phyloP scores from a whole-genome alignment of 192 early-diverging fungal species.

The Phycomyces nitens region DNA sequence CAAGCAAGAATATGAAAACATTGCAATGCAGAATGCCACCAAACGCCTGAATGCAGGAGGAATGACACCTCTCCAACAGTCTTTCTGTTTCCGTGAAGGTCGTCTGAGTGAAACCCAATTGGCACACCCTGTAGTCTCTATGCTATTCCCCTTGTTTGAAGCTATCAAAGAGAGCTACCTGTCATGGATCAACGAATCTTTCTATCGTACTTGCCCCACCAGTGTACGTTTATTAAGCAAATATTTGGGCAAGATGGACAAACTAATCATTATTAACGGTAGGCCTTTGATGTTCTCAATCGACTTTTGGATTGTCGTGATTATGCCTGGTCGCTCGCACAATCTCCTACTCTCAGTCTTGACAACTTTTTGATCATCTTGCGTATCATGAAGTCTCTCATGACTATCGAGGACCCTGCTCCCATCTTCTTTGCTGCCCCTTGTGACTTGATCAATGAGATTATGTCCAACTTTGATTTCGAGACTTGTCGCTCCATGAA shows the following conservation, averaged over 20 bases:
- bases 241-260: neutral
- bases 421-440: conserved; percentile 6
- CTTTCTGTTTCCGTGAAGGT: conserved; percentile 34
- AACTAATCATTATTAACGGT: neutral
- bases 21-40: conserved; percentile 12
- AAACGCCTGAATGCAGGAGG: conserved; percentile 23
- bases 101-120: conserved; percentile 42
- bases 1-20: conserved; percentile 29
- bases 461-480: conserved; percentile 31
- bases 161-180: conserved; percentile 26
- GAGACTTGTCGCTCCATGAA: conserved; percentile 49
- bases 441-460: conserved; percentile 2
- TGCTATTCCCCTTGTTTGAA: conserved; percentile 46
- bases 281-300: conserved; percentile 32
- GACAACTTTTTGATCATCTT: conserved; percentile 54
- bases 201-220: conserved; percentile 7
- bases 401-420: neutral
- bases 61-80: conserved; percentile 41
- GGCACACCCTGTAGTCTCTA: conserved; percentile 37
- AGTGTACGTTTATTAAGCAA: conserved; percentile 2
- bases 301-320: conserved; percentile 51
- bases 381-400: conserved; percentile 35
- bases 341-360: conserved; percentile 39
- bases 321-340: conserved; percentile 47
- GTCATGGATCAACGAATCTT: conserved; percentile 25